Evolutionary conservation across 2,329 filamentous ascomycete species (phyloP), one percentile per base, ranked within the genome.

Genomic region (Didymella sp.): DNA sequence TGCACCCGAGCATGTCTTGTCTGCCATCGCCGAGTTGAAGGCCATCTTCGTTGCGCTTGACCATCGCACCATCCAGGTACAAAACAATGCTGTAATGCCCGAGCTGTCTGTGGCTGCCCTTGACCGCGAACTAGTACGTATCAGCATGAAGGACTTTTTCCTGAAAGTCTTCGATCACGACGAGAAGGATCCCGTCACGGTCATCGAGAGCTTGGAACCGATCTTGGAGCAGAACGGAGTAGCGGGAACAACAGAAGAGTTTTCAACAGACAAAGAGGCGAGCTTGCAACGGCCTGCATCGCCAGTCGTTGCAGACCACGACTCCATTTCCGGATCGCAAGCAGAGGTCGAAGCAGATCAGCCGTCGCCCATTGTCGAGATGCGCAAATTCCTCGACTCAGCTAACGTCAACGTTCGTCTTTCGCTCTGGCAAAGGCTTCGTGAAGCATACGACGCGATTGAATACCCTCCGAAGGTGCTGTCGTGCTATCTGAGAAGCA

Each of bases 111-210:
- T 87, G 2, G 83, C 85, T n/a, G 91, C 92, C 0, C 88, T 95
- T 7, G 93, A 98, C 61, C 88, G 92, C 51, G 94, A 99, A 72
- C 89, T 97, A 24, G 94, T 91, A 12, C 92, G 93, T 68, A 83
- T 98, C 30, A 96, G 91, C 13, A 98, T 94, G 0, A 95, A 96
- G 85, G 94, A 97, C 71, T 98, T 98, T 74, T 98, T 99, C 76
- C 83, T 92, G 47, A 91, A 88, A 33, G 85, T 99, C 0, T 98
- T 98, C 72, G 89, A 91, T 58, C 88, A 92, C 33, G 89, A 95
- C 55, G 85, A 88, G 56, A 87, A 89, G 43, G 89, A 97, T 64
- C 91, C 94, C 0, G 85, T 94, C 12, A 84, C 88, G 5, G 86
- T 97, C 19, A 97, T 99, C 56, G 92, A 97, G 69, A 95, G 88